Conservation (phyloP, 1,284 basidiomycete species). For the Mycosarcoma mackinlayi region DNA sequence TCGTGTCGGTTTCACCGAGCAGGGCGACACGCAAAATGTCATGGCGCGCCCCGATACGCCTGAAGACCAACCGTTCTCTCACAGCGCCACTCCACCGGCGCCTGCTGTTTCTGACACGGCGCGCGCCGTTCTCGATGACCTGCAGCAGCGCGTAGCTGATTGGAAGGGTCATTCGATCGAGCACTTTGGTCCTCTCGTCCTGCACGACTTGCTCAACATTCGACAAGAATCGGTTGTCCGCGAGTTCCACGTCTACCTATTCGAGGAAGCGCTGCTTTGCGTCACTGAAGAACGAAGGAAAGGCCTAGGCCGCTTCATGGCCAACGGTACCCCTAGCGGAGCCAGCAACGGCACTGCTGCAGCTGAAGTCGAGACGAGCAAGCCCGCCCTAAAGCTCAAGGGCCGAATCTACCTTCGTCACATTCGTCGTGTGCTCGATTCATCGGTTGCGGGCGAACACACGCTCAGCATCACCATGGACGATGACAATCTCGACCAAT, state of each 20-base stretch:
- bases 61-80: slow-evolving; percentile 52
- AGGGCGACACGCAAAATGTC: slow-evolving; percentile 38
- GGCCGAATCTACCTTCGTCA: slow-evolving; percentile 94
- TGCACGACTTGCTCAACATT: slow-evolving; percentile 90
- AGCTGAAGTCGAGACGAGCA: slow-evolving; percentile 59
- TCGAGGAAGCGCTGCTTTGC: slow-evolving; percentile 95
- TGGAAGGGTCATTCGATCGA: slow-evolving; percentile 93
- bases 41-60: slow-evolving; percentile 22
- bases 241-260: slow-evolving; percentile 94
- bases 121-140: slow-evolving; percentile 82
- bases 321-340: slow-evolving; percentile 72
- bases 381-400: slow-evolving; percentile 86
- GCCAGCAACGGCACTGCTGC: slow-evolving; percentile 7
- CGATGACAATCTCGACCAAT: slow-evolving; percentile 88
- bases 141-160: slow-evolving; percentile 86
- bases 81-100: slow-evolving; percentile 53
- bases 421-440: slow-evolving; percentile 85
- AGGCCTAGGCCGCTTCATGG: slow-evolving; percentile 76
- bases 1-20: slow-evolving; percentile 28
- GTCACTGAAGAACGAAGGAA: slow-evolving; percentile 92
- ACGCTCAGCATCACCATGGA: slow-evolving; percentile 94
- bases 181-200: slow-evolving; percentile 81
- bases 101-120: slow-evolving; percentile 71
- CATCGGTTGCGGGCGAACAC: slow-evolving; percentile 80
- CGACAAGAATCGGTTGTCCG: slow-evolving; percentile 85